A percentile compares a stretch with the other conserved stretches of the same genome.
phyloP scores from a whole-genome alignment of 2,329 filamentous ascomycete species.

The Penicillium sumatraense region DNA sequence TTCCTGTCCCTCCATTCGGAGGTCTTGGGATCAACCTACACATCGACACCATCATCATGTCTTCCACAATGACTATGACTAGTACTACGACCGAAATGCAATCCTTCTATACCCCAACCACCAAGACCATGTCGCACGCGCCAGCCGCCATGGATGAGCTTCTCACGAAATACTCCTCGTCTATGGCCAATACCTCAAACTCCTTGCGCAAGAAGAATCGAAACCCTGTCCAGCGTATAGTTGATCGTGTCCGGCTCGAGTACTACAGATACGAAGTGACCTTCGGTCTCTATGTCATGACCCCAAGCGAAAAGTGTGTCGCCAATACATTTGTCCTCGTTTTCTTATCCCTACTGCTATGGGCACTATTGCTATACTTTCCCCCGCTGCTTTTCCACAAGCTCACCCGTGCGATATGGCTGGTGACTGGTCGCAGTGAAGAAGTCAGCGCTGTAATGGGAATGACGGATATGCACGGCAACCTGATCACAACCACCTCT shows the following conservation, averaged over 20 bases:
- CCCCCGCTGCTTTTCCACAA: slow-evolving; percentile 43
- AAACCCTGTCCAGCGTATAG: slow-evolving; percentile 33
- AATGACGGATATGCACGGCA: slow-evolving; percentile 30
- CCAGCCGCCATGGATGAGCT: slow-evolving; percentile 38
- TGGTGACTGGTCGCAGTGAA: slow-evolving; percentile 42
- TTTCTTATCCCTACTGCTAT: slow-evolving; percentile 39
- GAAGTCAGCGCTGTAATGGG: slow-evolving; percentile 33
- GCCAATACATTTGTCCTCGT: slow-evolving; percentile 47
- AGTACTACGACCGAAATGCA: slow-evolving; percentile 34
- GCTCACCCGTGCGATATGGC: slow-evolving; percentile 39
- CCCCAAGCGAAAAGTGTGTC: slow-evolving; percentile 47
- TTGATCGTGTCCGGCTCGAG: slow-evolving; percentile 43
- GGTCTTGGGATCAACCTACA: neutral
- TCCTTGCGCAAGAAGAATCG: slow-evolving; percentile 22
- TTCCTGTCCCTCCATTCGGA: neutral
- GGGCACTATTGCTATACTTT: slow-evolving; percentile 44
- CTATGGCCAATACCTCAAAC: slow-evolving; percentile 16
- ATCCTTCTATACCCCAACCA: slow-evolving; percentile 39
- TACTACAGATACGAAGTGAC: slow-evolving; percentile 55
- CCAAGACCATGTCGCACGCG: slow-evolving; percentile 35
- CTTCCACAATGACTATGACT: slow-evolving; percentile 21
- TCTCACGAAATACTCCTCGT: slow-evolving; percentile 38
- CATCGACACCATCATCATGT: neutral
- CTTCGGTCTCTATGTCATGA: slow-evolving; percentile 51
- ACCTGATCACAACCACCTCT: slow-evolving; percentile 19